Evolutionary conservation across 1,284 basidiomycete species (phyloP).

Genomic region (Inonotus obliquus): DNA sequence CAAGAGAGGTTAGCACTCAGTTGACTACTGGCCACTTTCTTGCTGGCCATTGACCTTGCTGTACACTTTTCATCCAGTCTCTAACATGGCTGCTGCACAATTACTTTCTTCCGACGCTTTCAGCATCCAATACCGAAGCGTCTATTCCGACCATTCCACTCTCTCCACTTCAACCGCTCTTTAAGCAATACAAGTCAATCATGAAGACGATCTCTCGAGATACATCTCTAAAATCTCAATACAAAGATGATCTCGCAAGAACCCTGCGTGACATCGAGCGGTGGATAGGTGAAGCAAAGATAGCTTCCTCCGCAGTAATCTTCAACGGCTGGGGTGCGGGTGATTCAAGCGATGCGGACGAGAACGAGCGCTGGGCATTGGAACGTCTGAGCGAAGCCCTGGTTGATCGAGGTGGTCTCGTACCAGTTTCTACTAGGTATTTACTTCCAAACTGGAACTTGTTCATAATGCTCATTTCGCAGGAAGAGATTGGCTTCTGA

Average conservation of each 20-base stretch:
- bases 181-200: slow-evolving; percentile 66
- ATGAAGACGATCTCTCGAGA: slow-evolving; percentile 60
- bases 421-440: slow-evolving; percentile 79
- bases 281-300: slow-evolving; percentile 70
- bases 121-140: slow-evolving; percentile 38
- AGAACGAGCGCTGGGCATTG: slow-evolving; percentile 55
- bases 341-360: slow-evolving; percentile 28
- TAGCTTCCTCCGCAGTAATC: slow-evolving; percentile 44
- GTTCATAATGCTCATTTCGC: slow-evolving; percentile 9
- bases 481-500: slow-evolving; percentile 57
- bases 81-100: slow-evolving; percentile 77
- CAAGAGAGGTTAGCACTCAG: slow-evolving; percentile 51
- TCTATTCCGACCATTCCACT: slow-evolving; percentile 24
- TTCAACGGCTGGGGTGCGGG: slow-evolving; percentile 45
- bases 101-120: slow-evolving; percentile 74
- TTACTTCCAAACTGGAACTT: slow-evolving; percentile 5
- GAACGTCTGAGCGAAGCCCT: slow-evolving; percentile 64
- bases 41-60: neutral
- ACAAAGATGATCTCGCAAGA: slow-evolving; percentile 45
- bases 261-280: slow-evolving; percentile 56
- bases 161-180: slow-evolving; percentile 47
- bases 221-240: slow-evolving; percentile 48
- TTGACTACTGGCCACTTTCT: neutral
- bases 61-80: slow-evolving; percentile 40
- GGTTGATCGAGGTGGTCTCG: slow-evolving; percentile 59